These are phyloP conservation scores for Cicer judaicum DNA, from an alignment of 306 rosid genomes.

Conservation along the genomic window DNA sequence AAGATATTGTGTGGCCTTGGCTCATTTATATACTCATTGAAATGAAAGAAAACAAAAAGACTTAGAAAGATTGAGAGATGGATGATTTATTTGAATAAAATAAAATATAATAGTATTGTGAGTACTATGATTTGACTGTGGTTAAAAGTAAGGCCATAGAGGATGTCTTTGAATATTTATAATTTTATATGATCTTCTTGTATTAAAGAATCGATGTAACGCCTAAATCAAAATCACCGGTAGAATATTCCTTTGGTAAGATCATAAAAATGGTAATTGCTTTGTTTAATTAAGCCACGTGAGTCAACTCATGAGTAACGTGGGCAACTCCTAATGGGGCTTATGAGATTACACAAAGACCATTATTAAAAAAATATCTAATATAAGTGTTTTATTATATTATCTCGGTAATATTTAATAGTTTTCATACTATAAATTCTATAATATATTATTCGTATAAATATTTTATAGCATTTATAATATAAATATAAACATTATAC, in stretches of 20 bases:
- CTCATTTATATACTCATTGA: constrained; percentile 35
- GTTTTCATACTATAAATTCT: too few relatives aligned
- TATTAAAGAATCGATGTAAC: background rate
- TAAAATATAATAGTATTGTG: background rate
- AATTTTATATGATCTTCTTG: constrained; percentile 12
- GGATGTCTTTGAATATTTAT: constrained; percentile 40
- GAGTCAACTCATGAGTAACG: constrained; percentile 46
- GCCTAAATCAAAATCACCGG: background rate
- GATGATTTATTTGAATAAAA: background rate
- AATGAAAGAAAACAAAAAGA: constrained; percentile 20
- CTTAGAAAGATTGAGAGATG: background rate
- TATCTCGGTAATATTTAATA: too few relatives aligned
- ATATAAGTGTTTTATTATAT: too few relatives aligned
- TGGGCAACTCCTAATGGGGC: constrained; percentile 43
- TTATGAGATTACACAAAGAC: background rate
- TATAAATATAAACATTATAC: too few relatives aligned
- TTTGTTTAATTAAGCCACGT: constrained; percentile 36
- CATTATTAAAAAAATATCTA: too few relatives aligned
- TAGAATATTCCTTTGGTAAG: background rate
- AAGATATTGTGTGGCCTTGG: background rate
- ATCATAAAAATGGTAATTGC: background rate
- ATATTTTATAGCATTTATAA: too few relatives aligned
- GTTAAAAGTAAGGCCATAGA: constrained; percentile 35
- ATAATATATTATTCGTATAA: too few relatives aligned
- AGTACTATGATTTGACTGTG: background rate